Evolutionary conservation across 129 eudicot species (phyloP), one percentile per base, ranked within the genome.

Genomic region (Tanacetum coccineum): DNA sequence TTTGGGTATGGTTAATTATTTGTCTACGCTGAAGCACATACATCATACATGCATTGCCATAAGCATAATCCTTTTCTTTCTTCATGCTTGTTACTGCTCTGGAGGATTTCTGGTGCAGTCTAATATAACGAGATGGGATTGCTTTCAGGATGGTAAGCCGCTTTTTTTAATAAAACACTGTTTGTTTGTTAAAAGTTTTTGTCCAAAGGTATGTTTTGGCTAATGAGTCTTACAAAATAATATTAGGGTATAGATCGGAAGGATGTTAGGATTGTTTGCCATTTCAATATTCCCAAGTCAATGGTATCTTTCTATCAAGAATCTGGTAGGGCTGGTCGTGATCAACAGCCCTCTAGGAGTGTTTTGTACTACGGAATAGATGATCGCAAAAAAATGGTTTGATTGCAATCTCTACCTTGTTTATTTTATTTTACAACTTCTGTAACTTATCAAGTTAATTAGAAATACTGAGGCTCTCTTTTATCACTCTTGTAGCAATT

Each of bases 311-410:
- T 93, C 75, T 93, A 93, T 69, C 98, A 93, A 80, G 98, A 93
- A 78, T 93, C 98, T 3, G 98, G 98, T 74, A 90, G 98, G 84
- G 98, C 96, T 81, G 98, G 98, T 28, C 98, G 98, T 70, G 98
- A 93, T 82, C 96, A 88, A 76, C 70, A 74, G 73, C 87, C 92
- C 20, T 86, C 86, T 40, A 81, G 80, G 82, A 93, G 98, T 73
- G 74, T 88, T 12, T 68, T 93, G 64, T 93, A 93, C 78, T 93
- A 88, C 50, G 96, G 98, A 81, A 70, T 88, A 75, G 96, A 89
- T 75, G 98, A 93, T 65, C 81, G 86, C 78, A 93, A 82, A 71
- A 93, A 74, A 79, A 93, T 93, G 96, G 96, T 89, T 81, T 49
- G 73, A 70, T 59, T 62, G n/a, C 62, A 52, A 62, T 67, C 66